Evolutionary conservation across 75 land plant genomes (phyloP).

Genomic region (Pinus taeda): DNA sequence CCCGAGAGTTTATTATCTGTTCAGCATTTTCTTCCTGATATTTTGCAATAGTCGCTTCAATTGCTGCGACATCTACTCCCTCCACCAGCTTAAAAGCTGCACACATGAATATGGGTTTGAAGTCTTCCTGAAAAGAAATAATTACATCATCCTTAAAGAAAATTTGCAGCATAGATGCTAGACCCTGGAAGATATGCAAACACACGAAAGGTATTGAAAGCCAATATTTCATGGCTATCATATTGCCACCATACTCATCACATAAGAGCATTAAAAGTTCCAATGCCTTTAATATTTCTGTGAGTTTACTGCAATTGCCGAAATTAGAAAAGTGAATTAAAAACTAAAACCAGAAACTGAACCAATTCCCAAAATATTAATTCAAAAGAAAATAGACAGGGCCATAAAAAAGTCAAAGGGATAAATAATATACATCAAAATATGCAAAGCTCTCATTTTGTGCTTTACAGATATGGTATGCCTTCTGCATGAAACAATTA

Average conservation of each 20-base stretch:
- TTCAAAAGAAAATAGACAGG: background rate
- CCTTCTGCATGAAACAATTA: background rate
- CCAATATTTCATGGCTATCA: background rate
- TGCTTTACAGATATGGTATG: background rate
- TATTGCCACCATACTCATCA: background rate
- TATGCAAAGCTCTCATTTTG: background rate
- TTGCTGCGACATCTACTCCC: constrained; percentile 69
- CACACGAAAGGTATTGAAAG: background rate
- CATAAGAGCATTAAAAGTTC: background rate
- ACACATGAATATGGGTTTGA: background rate
- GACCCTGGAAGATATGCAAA: background rate
- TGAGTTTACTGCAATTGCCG: too few species aligned
- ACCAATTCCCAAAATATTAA: background rate
- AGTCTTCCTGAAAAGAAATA: background rate
- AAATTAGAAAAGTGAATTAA: background rate
- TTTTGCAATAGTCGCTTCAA: constrained; percentile 69
- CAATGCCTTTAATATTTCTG: background rate
- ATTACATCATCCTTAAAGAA: background rate
- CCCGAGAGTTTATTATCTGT: constrained; percentile 67
- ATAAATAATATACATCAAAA: background rate
- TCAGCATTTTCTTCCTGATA: constrained; percentile 90
- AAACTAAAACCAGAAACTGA: background rate
- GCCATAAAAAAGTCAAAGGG: background rate
- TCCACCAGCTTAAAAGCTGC: constrained; percentile 68
- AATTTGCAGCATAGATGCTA: background rate